Percentiles rank a stretch among this genome's conserved stretches.
Evolutionary conservation across 352 stramenopile species (phyloP).

Genomic region (Phytophthora pluvialis): DNA sequence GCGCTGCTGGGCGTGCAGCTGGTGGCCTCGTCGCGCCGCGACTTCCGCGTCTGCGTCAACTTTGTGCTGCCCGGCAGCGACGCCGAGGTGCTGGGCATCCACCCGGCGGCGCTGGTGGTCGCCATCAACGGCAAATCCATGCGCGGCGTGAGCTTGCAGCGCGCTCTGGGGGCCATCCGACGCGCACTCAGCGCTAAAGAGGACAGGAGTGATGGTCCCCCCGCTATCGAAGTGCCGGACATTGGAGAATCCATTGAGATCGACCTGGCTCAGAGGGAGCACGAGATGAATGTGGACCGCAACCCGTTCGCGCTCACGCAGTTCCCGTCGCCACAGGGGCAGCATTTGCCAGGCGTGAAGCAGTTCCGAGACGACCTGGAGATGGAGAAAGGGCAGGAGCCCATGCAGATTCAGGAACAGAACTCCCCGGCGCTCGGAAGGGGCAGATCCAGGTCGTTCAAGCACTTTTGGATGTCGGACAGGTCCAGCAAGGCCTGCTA

Average conservation of each 20-base stretch:
- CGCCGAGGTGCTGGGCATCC: slow-evolving; percentile 57
- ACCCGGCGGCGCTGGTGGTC: slow-evolving; percentile 62
- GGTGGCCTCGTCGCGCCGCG: slow-evolving; percentile 56
- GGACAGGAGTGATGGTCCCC: slow-evolving; percentile 11
- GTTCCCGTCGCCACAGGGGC: slow-evolving; percentile 74
- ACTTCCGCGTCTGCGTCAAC: slow-evolving; percentile 74
- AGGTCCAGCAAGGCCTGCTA: slow-evolving; percentile 84
- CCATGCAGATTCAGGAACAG: slow-evolving; percentile 33
- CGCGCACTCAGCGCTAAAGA: slow-evolving; percentile 29
- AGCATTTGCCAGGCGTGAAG: slow-evolving; percentile 69
- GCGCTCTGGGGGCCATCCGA: slow-evolving; percentile 55
- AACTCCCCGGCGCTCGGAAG: slow-evolving; percentile 39
- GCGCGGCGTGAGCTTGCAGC: slow-evolving; percentile 52
- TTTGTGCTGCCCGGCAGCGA: slow-evolving; percentile 61
- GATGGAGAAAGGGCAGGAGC: slow-evolving; percentile 18
- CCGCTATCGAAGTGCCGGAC: slow-evolving; percentile 39
- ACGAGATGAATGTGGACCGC: slow-evolving; percentile 72
- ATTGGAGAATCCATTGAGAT: slow-evolving; percentile 44
- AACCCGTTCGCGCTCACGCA: slow-evolving; percentile 73
- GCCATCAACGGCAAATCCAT: slow-evolving; percentile 62
- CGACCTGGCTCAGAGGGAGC: slow-evolving; percentile 67
- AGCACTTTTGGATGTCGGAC: slow-evolving; percentile 92
- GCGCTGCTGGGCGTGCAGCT: slow-evolving; percentile 62
- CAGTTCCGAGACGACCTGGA: slow-evolving; percentile 49
- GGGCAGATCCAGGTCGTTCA: slow-evolving; percentile 72